Evolutionary conservation across 139 green algal genomes (phyloP).

Genomic region (Chlorella sp.): DNA sequence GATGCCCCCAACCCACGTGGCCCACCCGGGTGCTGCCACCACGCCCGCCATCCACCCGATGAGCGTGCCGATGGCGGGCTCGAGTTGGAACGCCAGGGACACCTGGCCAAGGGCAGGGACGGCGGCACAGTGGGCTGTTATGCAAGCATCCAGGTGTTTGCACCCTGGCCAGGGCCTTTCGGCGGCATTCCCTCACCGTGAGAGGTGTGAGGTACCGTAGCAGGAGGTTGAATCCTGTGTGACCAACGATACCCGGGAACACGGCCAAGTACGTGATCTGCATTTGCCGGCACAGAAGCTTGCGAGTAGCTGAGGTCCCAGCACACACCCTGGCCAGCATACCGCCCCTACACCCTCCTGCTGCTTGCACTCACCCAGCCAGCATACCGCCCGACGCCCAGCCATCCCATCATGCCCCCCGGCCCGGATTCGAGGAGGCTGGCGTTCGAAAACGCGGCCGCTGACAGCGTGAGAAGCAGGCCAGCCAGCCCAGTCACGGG

Average conservation of each 20-base stretch:
- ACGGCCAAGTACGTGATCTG: slow-evolving; percentile 60
- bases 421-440: too few species aligned
- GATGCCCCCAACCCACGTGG: slow-evolving; percentile 48
- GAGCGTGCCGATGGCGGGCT: slow-evolving; percentile 67
- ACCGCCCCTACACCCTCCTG: too few species aligned
- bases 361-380: slow-evolving; percentile 2
- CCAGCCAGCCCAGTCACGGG: slow-evolving; percentile 48
- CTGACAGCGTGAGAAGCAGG: slow-evolving; percentile 14
- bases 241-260: slow-evolving; percentile 64
- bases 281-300: slow-evolving; percentile 12
- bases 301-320: background rate
- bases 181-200: background rate
- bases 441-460: slow-evolving; percentile 25
- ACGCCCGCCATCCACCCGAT: slow-evolving; percentile 63
- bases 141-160: too few species aligned
- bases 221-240: slow-evolving; percentile 64
- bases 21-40: slow-evolving; percentile 27
- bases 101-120: slow-evolving; percentile 62
- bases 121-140: slow-evolving; percentile 18
- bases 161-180: too few species aligned
- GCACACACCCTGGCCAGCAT: background rate
- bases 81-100: slow-evolving; percentile 63
- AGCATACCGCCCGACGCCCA: background rate
- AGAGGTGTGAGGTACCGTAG: slow-evolving; percentile 18
- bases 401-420: slow-evolving; percentile 2